These are phyloP conservation scores for Populus deltoides DNA, from an alignment of 345 rosid species.

Conservation along the genomic window DNA sequence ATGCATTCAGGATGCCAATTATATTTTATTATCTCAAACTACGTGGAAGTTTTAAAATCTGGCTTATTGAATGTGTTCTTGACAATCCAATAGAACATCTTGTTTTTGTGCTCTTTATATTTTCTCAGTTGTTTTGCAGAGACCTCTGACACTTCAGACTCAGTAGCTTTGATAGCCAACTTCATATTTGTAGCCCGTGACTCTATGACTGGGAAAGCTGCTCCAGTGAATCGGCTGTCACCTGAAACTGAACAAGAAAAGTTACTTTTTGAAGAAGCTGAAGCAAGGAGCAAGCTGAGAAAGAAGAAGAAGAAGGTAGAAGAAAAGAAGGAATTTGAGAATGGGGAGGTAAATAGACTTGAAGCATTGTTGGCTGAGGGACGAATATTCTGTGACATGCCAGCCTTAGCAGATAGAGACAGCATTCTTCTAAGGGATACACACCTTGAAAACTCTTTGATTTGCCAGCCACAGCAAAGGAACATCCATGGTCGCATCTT, in stretches of 20 bases:
- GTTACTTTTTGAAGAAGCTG: slow-evolving; percentile 66
- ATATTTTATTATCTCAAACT: not conserved
- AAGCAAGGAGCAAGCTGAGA: slow-evolving; percentile 61
- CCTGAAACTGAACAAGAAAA: slow-evolving; percentile 66
- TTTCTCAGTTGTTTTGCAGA: slow-evolving; percentile 33
- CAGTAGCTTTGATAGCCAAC: slow-evolving; percentile 61
- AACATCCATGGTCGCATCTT: slow-evolving; percentile 80
- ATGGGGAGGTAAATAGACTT: slow-evolving; percentile 43
- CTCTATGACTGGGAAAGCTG: slow-evolving; percentile 73
- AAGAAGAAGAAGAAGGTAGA: slow-evolving; percentile 58
- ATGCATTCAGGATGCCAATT: no score
- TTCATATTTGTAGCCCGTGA: slow-evolving; percentile 86
- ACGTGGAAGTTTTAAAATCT: not conserved
- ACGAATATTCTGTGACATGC: slow-evolving; percentile 74
- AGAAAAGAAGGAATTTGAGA: slow-evolving; percentile 45
- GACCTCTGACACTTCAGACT: slow-evolving; percentile 39
- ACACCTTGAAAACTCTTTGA: slow-evolving; percentile 58
- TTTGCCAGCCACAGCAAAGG: slow-evolving; percentile 87
- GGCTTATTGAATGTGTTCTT: not conserved
- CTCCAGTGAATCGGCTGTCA: slow-evolving; percentile 59
- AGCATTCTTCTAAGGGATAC: slow-evolving; percentile 81
- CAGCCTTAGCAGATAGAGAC: slow-evolving; percentile 78
- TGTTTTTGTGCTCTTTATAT: not conserved
- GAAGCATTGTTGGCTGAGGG: slow-evolving; percentile 64
- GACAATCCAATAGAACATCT: not conserved